Base-by-base conservation (phyloP, 2,329 filamentous ascomycete species). In the Pseudogymnoascus destructans region DNA sequence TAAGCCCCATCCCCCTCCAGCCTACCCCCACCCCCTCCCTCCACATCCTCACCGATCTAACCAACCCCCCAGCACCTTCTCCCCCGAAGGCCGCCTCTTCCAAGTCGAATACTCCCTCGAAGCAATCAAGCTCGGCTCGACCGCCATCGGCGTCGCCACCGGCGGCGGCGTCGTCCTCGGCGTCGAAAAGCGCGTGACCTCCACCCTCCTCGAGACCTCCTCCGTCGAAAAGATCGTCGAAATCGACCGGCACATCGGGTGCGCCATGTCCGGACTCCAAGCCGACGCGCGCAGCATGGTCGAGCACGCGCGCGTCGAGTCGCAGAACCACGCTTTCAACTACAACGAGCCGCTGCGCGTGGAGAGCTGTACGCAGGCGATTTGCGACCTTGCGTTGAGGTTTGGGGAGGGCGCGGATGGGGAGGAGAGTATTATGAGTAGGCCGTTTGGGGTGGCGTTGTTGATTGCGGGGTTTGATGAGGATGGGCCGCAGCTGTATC, bases 101-200 rank as follows among this genome's bases (percentile, higher is more conserved):
- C 93, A 98, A 79, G 93, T 98, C 79, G 93, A 98, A 86, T 98
- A 98, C 84, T 97, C 93, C 61, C 87, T 98, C 73, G 93, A 98
- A 79, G 93, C 93, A 75, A 98, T 98, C 83, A 98, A 98, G 80
- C 88, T 97, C 66, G 93, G 93, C 66, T 95, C 89, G 69, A 98
- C 93, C 66, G 93, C 93, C 70, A 98, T 98, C 76, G 93, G 93
- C 68, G 91, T 98, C 65, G 90, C 93, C 68, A 98, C 93, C 55
- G 87, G 89, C 60, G 88, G 95, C 72, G 93, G 93, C 70, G 91
- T 97, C 62, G 87, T 98, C 70, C 86, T 98, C 57, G 93, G 93
- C 66, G 93, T 98, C 64, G 93, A 98, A 78, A 98, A 98, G 83
- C 91, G 93, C 70, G 93, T 98, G 68, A 98, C 93, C 61, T 95